Evolutionary conservation across 2,329 filamentous ascomycete species (phyloP), one percentile per base, ranked within the genome.

Genomic region (Fragosphaeria purpurea): DNA sequence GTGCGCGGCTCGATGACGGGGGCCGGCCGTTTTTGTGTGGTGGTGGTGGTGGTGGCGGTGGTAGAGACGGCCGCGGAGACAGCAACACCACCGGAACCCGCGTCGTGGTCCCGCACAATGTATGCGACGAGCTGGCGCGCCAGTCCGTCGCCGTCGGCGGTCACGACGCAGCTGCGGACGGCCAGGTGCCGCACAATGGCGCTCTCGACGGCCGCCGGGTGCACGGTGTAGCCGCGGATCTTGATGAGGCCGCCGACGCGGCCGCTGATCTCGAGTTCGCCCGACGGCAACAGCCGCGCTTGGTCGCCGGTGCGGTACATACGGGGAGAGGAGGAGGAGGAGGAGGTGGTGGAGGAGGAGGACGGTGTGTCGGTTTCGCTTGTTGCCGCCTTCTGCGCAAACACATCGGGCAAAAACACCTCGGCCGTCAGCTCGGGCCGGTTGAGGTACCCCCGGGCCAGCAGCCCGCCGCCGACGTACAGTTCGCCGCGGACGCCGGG

Each of bases 211-310:
- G 86, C 86, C 7, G 81, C 82, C 6, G 85, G 85, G 31, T 88
- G 85, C 4, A 89, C 82, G 1, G 83, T 88, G 61, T 88, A 89
- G 1, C 85, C 85, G 52, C 85, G 79, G 9, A 88, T 76, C 67
- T 89, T 89, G 68, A 89, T 88, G 85, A 89, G 88, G 10, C 81
- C 79, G 11, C 85, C 85, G 1, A 87, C 82, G 47, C 85, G 79
- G 37, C 85, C 85, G 6, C 83, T 88, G 53, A 89, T 88, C 61
- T 88, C 85, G 7, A 89, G 71, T 6, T 82, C 69, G 1, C 85
- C 85, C 1, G 77, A 83, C 0, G 82, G 72, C 6, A 88, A 72
- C 40, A 86, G 65, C 3, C 83, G 74, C 0, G 85, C 85, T 48
- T 81, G 73, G 62, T 89, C 85, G 4, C 85, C 85, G 0, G 85